These are phyloP conservation scores for Colletotrichum sp. DNA, from an alignment of 2,329 filamentous ascomycete species.

Conservation along the genomic window DNA sequence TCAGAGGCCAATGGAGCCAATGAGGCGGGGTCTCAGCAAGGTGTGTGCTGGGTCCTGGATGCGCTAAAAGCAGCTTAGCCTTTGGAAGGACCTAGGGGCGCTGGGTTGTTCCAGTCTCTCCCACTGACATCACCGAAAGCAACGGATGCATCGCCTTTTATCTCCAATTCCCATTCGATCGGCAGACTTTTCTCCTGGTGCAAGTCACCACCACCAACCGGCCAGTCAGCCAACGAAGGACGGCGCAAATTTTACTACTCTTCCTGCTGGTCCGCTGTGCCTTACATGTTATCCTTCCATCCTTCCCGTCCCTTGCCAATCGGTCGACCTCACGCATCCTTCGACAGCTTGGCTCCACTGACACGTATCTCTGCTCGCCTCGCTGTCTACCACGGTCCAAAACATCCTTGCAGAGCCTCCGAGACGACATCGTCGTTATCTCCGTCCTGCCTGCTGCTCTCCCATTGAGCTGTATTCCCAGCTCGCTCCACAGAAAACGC, in stretches of 20 bases:
- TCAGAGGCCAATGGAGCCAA: neutral
- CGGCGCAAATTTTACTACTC: neutral
- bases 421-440: neutral
- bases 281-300: neutral
- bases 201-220: neutral
- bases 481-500: constrained; percentile 3
- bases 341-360: neutral
- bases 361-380: neutral
- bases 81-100: neutral
- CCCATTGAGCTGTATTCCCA: neutral
- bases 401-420: neutral
- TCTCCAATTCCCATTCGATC: constrained; percentile 5
- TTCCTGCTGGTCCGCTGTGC: neutral
- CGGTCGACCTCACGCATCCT: neutral
- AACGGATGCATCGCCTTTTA: constrained; percentile 15
- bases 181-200: constrained; percentile 9
- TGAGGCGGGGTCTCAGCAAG: constrained; percentile 3
- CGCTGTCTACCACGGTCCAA: neutral
- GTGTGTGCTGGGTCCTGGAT: neutral
- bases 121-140: constrained; percentile 21
- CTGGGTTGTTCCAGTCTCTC: constrained; percentile 1
- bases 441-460: neutral
- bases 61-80: constrained; percentile 13
- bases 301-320: neutral
- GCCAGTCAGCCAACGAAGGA: neutral